Evolutionary conservation across 108 stramenopile species (phyloP), one percentile per base, ranked within the genome.

Genomic region (Tribonema minus): DNA sequence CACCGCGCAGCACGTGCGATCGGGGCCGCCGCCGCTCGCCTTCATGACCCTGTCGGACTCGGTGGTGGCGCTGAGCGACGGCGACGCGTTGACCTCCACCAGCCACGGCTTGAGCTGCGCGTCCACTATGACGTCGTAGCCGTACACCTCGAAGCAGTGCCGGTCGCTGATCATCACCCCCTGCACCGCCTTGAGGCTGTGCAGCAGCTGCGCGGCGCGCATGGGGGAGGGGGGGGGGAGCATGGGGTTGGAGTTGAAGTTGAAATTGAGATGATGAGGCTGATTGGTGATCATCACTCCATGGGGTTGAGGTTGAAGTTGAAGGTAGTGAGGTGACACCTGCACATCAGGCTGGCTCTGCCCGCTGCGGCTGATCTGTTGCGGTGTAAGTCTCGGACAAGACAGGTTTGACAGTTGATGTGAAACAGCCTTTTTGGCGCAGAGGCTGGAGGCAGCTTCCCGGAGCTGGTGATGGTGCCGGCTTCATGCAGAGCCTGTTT

Each of bases 61-160:
- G 6, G 86, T 88, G 28, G 85, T 85, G 25, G 85, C 71, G 9
- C 82, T 82, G 41, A 94, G 70, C 9, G 86, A 87, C 3, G 93
- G 93, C 29, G 88, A 90, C 0, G 92, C 91, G 76, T 92, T 94
- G 6, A 94, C 91, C 82, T 94, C 93, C 3, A 94, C 87, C 33
- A 94, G 86, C 93, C 93, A 94, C 4, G 91, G 90, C 78, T 89
- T 90, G 27, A 91, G 83, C 12, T 85, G 58, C 37, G 68, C 72
- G 81, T 94, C 93, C 35, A 94, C 81, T 28, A 94, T 84, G 3
- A 94, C 39, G 81, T 94, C 92, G 70, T 91, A 94, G 35, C 84
- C 93, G 79, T 92, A 94, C 61, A 91, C 84, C 68, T 94, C 93
- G 71, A 94, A 94, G 68, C 91, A 92, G 64, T 92, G 82, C 59